Evolutionary conservation across 176 grass and related monocot species (phyloP).

Genomic region (Bolboschoenus planiculmis): DNA sequence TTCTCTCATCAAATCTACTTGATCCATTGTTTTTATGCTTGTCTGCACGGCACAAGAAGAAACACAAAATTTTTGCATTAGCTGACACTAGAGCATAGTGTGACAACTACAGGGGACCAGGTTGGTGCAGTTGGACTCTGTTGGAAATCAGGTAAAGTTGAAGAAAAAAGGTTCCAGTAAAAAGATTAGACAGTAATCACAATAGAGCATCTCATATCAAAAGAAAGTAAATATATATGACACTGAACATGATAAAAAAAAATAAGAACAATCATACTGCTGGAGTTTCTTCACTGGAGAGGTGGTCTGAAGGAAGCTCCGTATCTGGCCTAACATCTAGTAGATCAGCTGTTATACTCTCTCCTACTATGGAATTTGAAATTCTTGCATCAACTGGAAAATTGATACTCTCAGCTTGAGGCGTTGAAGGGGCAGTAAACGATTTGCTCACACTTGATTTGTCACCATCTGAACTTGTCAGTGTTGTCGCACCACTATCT

Average conservation of each 20-base stretch:
- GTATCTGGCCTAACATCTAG: conserved; percentile 51
- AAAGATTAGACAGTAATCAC: conserved; percentile 10
- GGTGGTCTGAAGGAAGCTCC: conserved; percentile 47
- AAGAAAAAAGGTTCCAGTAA: neutral
- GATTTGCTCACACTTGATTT: conserved; percentile 64
- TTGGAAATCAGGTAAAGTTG: neutral
- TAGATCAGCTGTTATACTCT: conserved; percentile 61
- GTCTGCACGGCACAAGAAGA: conserved; percentile 39
- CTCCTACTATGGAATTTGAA: conserved; percentile 62
- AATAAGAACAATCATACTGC: conserved; percentile 38
- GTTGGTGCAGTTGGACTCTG: conserved; percentile 1
- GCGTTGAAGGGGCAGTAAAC: conserved; percentile 43
- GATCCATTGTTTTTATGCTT: conserved; percentile 86
- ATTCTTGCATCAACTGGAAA: conserved; percentile 61
- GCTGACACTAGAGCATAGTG: neutral
- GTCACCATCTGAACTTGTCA: conserved; percentile 55
- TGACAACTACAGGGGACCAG: neutral
- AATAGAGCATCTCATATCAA: neutral
- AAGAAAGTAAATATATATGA: neutral
- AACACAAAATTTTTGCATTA: conserved; percentile 15
- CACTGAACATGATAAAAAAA: neutral
- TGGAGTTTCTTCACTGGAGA: conserved; percentile 51
- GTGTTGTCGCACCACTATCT: conserved; percentile 42
- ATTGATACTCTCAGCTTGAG: conserved; percentile 72
- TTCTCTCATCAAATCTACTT: conserved; percentile 86